Percentiles rank a stretch among this genome's conserved stretches.
These are phyloP conservation scores for Tulasnella sp. DNA, from an alignment of 768 basidiomycete species.

Conservation along the genomic window DNA sequence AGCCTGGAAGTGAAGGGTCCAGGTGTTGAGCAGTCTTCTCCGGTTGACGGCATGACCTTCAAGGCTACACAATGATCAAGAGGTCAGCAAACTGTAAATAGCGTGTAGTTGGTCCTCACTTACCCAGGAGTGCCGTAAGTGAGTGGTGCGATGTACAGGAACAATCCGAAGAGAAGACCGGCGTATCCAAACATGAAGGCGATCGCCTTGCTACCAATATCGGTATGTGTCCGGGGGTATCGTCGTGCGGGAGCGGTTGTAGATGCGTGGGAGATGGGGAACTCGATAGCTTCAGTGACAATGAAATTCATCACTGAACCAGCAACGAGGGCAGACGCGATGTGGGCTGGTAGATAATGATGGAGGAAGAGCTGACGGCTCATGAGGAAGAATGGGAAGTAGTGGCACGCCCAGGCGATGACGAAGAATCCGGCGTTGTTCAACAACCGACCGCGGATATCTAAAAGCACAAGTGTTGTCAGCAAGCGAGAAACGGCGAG, in stretches of 20 bases:
- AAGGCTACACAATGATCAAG: slow-evolving; percentile 44
- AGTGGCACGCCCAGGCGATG: slow-evolving; percentile 90
- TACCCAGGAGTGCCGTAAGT: slow-evolving; percentile 97
- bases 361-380: slow-evolving; percentile 94
- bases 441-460: slow-evolving; percentile 86
- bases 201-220: slow-evolving; percentile 67
- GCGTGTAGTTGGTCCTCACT: slow-evolving; percentile 30
- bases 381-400: slow-evolving; percentile 97
- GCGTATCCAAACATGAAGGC: slow-evolving; percentile 48
- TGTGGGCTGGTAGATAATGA: slow-evolving; percentile 94
- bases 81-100: not conserved
- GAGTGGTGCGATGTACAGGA: slow-evolving; percentile 73
- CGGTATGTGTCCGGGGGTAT: slow-evolving; percentile 40
- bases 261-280: slow-evolving; percentile 58
- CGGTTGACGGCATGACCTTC: slow-evolving; percentile 78
- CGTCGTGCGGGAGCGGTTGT: not conserved
- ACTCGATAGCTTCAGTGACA: slow-evolving; percentile 84
- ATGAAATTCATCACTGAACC: slow-evolving; percentile 89
- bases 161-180: slow-evolving; percentile 54
- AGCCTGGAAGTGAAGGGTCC: slow-evolving; percentile 77
- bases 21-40: slow-evolving; percentile 73
- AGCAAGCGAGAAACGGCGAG: not conserved
- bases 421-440: slow-evolving; percentile 96
- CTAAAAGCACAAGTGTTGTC: slow-evolving; percentile 37
- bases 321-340: slow-evolving; percentile 85